Conservation (phyloP, 2,329 filamentous ascomycete genomes). For the Xylariaceae sp. region DNA sequence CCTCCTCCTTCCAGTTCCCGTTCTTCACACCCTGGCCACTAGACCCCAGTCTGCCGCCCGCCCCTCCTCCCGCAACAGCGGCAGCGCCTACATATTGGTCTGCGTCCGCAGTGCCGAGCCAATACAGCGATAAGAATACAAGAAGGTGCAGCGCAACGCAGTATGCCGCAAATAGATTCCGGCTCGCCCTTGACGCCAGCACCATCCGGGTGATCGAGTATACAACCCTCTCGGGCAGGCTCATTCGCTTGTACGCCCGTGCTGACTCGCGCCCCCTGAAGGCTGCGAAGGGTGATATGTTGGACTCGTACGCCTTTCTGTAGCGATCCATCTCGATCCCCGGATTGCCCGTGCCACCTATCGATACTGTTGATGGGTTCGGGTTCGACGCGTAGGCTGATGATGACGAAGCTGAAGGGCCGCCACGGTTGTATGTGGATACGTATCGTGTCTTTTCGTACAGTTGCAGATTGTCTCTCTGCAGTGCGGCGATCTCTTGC, state of each 20-base stretch:
- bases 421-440: conserved; percentile 80
- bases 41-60: conserved; percentile 27
- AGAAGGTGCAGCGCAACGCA: conserved; percentile 84
- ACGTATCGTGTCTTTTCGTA: conserved; percentile 98
- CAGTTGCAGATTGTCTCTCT: conserved; percentile 91
- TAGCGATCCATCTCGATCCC: conserved; percentile 78
- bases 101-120: conserved; percentile 67
- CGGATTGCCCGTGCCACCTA: conserved; percentile 53
- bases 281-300: conserved; percentile 91
- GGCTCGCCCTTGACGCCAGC: conserved; percentile 80
- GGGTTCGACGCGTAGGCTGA: conserved; percentile 63
- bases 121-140: conserved; percentile 83
- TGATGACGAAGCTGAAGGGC: conserved; percentile 58
- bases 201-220: conserved; percentile 91
- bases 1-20: conserved; percentile 62
- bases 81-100: conserved; percentile 46
- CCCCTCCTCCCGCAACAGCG: conserved; percentile 36
- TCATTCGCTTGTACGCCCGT: conserved; percentile 89
- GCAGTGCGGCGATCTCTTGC: conserved; percentile 84
- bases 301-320: conserved; percentile 87
- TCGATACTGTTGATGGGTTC: conserved; percentile 67
- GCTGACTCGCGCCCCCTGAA: conserved; percentile 92
- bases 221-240: conserved; percentile 80
- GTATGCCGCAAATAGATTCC: conserved; percentile 91
- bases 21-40: conserved; percentile 34